Evolutionary conservation across 2,329 filamentous ascomycete genomes (phyloP), one percentile per base, ranked within the genome.

Genomic region (Calonectria leucothoes): DNA sequence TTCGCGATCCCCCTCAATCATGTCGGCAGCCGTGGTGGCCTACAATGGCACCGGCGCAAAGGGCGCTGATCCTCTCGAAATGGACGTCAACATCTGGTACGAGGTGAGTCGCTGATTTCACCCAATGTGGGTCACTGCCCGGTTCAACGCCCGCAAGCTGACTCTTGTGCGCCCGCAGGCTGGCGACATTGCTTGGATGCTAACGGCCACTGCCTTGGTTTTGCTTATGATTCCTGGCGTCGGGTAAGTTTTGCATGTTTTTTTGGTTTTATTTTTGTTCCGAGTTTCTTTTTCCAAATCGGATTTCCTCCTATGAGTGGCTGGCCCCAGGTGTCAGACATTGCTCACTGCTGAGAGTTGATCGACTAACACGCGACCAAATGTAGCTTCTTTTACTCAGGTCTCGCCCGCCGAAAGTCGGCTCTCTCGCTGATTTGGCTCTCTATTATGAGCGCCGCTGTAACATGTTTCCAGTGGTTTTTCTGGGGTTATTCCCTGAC

Each of bases 221-320:
- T 87, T 97, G 79, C 91, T 98, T 79, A 98, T 98, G 95, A 95
- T 98, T 86, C 95, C 95, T 3, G 95, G 95, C 78, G 95, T 98
- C 79, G 95, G 94, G 81, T 90, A 84, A 82, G 88, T 85, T 35
- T 61, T 39, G 33, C 33, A 59, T 61, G n/a, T 61, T 20, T 29
- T 29, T 17, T 23, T 15, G 6, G 1, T 25, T 52, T 52, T 31
- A 17, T 73, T 55, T 69, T 66, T 57, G 35, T 29, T 33, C 66
- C 29, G 17, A 31, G 17, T 59, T 65, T 29, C 20, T 29, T 61
- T 31, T 63, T 59, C 37, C 31, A 29, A 59, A 31, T 51, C 59
- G 51, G 66, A 39, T n/a, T 23, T 27, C n/a, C 25, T 57, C 45
- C 63, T 33, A 51, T 8, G n/a, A 48, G 37, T 31, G n/a, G 51